phyloP scores from a whole-genome alignment of 2,329 filamentous ascomycete species.

The Paramyrothecium sp. region DNA sequence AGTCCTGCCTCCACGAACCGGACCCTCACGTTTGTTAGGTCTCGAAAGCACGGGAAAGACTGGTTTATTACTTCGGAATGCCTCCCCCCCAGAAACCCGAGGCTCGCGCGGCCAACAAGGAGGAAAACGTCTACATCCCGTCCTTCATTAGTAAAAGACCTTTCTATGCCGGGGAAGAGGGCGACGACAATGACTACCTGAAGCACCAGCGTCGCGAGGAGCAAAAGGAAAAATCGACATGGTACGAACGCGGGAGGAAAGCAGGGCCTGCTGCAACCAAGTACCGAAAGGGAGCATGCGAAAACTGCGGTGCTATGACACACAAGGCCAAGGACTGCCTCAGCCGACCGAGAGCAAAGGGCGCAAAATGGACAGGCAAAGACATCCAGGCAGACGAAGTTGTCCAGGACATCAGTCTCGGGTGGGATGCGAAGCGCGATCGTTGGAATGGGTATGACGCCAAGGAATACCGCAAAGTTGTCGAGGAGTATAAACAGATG shows the following conservation, averaged over 20 bases:
- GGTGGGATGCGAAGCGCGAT: conserved; percentile 97
- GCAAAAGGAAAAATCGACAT: conserved; percentile 73
- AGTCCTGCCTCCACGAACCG: too few relatives aligned
- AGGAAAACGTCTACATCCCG: conserved; percentile 98
- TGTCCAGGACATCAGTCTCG: conserved; percentile 79
- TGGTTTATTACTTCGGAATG: background rate
- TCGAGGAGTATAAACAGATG: conserved; percentile 84
- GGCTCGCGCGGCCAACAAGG: conserved; percentile 58
- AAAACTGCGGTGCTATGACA: conserved; percentile 97
- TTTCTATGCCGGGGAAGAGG: conserved; percentile 85
- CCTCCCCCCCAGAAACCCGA: conserved; percentile 32
- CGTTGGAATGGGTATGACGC: conserved; percentile 98
- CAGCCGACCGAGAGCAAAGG: conserved; percentile 81
- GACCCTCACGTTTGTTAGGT: too few relatives aligned
- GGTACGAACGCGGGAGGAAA: conserved; percentile 90
- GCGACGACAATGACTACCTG: conserved; percentile 81
- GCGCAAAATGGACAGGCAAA: conserved; percentile 87
- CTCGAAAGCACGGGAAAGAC: background rate
- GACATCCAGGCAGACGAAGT: conserved; percentile 93
- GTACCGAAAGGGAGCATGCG: conserved; percentile 95
- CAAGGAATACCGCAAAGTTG: conserved; percentile 79
- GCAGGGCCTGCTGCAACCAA: conserved; percentile 87
- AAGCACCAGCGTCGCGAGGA: conserved; percentile 78
- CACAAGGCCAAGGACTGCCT: conserved; percentile 95
- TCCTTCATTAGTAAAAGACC: conserved; percentile 97